phyloP scores from a whole-genome alignment of 306 rosid species.

The Cicer yamashitae region DNA sequence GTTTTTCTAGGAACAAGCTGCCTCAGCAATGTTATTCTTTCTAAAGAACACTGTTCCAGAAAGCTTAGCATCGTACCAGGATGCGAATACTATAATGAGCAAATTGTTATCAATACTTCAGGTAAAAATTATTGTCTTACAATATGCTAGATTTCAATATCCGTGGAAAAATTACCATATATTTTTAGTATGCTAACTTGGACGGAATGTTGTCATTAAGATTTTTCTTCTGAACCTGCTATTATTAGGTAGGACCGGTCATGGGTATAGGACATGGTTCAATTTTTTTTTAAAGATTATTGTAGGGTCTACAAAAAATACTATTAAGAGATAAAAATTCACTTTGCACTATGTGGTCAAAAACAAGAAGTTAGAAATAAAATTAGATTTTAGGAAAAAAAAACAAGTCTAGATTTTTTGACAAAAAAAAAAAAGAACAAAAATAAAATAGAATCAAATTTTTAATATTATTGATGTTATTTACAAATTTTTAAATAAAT shows the following conservation, averaged over 20 bases:
- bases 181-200: slow-evolving; percentile 9
- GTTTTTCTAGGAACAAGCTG: slow-evolving; percentile 52
- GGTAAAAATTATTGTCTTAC: slow-evolving; percentile 39
- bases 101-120: slow-evolving; percentile 44
- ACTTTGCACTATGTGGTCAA: too few relatives aligned
- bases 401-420: too few relatives aligned
- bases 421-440: too few relatives aligned
- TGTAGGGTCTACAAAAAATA: too few relatives aligned
- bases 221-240: slow-evolving; percentile 17
- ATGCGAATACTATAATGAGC: slow-evolving; percentile 28
- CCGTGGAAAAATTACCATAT: slow-evolving; percentile 11
- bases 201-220: slow-evolving; percentile 10
- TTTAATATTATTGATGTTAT: too few relatives aligned
- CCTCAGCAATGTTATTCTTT: slow-evolving; percentile 51
- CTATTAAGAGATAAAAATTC: too few relatives aligned
- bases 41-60: slow-evolving; percentile 57
- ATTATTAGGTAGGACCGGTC: neutral
- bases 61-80: slow-evolving; percentile 36
- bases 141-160: slow-evolving; percentile 36
- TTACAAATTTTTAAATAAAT: too few relatives aligned
- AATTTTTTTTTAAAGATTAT: too few relatives aligned
- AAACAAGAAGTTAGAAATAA: too few relatives aligned
- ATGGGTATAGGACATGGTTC: too few relatives aligned
- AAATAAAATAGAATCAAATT: too few relatives aligned
- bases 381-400: too few relatives aligned